Conservation (phyloP, 1,284 basidiomycete genomes). For the Ustilago bromivora region DNA sequence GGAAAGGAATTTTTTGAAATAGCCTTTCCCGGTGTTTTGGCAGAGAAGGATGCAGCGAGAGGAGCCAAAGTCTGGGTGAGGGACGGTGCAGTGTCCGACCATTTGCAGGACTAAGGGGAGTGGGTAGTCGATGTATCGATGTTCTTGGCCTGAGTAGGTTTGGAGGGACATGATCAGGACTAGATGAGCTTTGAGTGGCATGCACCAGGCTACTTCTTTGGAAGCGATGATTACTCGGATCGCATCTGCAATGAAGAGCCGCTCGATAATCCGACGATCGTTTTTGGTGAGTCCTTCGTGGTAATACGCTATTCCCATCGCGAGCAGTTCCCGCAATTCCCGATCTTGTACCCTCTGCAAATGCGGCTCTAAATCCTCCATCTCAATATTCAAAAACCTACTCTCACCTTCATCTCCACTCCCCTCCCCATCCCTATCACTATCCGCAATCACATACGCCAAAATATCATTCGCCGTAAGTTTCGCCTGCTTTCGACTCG, state of each 20-base stretch:
- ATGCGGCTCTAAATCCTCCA: conserved; percentile 85
- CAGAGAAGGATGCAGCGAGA: conserved; percentile 95
- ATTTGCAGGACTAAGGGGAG: conserved; percentile 98
- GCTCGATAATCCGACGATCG: conserved; percentile 92
- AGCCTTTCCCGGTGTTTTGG: conserved; percentile 93
- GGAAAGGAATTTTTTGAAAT: conserved; percentile 97
- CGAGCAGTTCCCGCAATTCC: conserved; percentile 82
- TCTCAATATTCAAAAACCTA: conserved; percentile 90
- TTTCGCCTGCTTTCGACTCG: conserved; percentile 91
- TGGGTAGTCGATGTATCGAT: conserved; percentile 94
- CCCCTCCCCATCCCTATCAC: conserved; percentile 67
- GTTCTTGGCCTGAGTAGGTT: conserved; percentile 78
- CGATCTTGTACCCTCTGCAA: conserved; percentile 85
- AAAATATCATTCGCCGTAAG: conserved; percentile 92
- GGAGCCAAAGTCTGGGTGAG: conserved; percentile 74
- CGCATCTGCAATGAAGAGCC: conserved; percentile 92
- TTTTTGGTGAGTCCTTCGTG: conserved; percentile 92
- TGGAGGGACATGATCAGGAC: conserved; percentile 99
- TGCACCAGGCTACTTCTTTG: conserved; percentile 94
- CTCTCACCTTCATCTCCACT: conserved; percentile 73
- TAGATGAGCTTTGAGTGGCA: conserved; percentile 93
- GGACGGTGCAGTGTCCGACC: conserved; percentile 92
- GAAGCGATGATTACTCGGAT: conserved; percentile 94
- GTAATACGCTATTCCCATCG: conserved; percentile 93
- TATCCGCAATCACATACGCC: conserved; percentile 88